phyloP scores from a whole-genome alignment of 139 green algal species.

The Pleodorina starrii region DNA sequence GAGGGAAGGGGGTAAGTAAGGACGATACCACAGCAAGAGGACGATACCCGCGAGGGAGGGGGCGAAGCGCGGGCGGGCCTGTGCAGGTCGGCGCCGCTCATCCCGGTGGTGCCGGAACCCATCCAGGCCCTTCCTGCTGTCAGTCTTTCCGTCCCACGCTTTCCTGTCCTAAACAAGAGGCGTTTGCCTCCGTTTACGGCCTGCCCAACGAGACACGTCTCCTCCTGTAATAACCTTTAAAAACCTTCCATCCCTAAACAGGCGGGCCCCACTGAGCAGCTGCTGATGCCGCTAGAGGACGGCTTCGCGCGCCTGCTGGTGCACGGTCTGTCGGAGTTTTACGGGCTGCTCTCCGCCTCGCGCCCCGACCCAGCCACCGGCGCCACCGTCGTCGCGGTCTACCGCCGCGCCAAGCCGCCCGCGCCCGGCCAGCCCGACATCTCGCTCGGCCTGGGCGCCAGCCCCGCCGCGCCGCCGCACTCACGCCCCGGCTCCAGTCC shows the following conservation, averaged over 20 bases:
- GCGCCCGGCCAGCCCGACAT: background rate
- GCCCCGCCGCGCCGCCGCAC: background rate
- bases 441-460: background rate
- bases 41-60: no score
- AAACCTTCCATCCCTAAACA: background rate
- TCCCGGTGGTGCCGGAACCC: no score
- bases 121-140: no score
- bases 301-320: constrained; percentile 55
- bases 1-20: no score
- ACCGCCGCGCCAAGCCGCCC: background rate
- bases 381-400: background rate
- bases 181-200: no score
- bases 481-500: background rate
- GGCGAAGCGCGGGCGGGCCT: no score
- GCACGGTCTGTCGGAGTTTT: constrained; percentile 70
- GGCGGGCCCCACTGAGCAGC: background rate
- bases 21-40: no score
- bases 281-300: constrained; percentile 49
- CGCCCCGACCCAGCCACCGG: background rate
- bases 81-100: no score
- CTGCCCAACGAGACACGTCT: no score
- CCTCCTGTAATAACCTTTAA: no score
- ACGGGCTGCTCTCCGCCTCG: constrained; percentile 55
- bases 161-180: no score
- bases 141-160: no score